Evolutionary conservation across 73 alveolate species (phyloP).

Genomic region (Paramecium pentaurelia): DNA sequence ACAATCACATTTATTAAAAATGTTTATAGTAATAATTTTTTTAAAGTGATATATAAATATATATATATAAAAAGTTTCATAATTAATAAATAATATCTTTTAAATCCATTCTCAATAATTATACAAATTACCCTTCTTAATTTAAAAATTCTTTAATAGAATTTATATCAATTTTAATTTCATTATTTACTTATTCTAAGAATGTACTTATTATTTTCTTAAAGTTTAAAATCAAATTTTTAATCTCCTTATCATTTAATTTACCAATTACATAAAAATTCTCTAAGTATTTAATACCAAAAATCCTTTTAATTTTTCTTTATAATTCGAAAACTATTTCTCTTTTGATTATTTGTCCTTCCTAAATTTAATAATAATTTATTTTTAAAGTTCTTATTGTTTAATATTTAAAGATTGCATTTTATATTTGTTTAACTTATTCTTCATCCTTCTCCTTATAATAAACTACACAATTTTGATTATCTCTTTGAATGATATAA

Average conservation of each 20-base stretch:
- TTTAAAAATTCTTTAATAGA: not conserved
- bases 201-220: not conserved
- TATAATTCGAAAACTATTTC: not conserved
- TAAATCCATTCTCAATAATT: not conserved
- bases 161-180: not conserved
- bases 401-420: not conserved
- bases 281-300: not conserved
- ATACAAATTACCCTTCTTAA: not conserved
- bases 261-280: not conserved
- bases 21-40: not conserved
- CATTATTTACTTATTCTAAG: not conserved
- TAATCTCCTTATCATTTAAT: not conserved
- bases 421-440: not conserved
- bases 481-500: not conserved
- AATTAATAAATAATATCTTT: not conserved
- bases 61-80: not conserved
- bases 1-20: not conserved
- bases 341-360: not conserved
- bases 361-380: not conserved
- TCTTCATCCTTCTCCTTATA: not conserved
- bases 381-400: not conserved
- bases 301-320: not conserved
- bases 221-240: not conserved
- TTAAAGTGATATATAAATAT: not conserved
- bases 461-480: not conserved